Conservation (phyloP, 805 yeast genomes). For the Debaryomyces hansenii region DNA sequence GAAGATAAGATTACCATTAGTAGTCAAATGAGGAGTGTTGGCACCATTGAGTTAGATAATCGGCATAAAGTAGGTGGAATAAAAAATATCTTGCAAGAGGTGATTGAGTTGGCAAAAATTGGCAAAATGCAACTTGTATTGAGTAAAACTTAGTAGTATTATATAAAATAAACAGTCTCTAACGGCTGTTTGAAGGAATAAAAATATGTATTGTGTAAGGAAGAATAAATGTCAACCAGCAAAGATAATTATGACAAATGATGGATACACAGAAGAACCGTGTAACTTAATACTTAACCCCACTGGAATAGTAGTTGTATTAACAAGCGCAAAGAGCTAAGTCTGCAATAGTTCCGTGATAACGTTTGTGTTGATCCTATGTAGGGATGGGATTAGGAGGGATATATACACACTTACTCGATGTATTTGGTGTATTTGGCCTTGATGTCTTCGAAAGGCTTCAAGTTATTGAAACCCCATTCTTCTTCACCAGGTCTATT, state of each 20-base stretch:
- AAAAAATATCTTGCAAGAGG: too few species aligned
- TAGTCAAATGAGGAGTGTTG: too few species aligned
- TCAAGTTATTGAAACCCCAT: slow-evolving; percentile 51
- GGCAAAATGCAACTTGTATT: neutral
- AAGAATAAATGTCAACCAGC: neutral
- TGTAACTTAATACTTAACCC: too few species aligned
- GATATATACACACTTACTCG: slow-evolving; percentile 13
- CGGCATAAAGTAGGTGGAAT: too few species aligned
- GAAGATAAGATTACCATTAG: too few species aligned
- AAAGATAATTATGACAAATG: neutral
- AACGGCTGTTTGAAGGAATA: neutral
- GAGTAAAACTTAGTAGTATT: neutral
- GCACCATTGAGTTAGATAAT: too few species aligned
- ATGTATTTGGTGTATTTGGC: slow-evolving; percentile 27
- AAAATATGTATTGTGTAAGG: neutral
- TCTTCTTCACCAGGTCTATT: slow-evolving; percentile 58
- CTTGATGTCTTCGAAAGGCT: slow-evolving; percentile 51
- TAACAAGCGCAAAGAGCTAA: too few species aligned
- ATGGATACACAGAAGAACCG: too few species aligned
- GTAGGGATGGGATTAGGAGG: too few species aligned
- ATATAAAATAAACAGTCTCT: neutral
- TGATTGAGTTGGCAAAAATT: neutral
- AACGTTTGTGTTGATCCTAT: too few species aligned
- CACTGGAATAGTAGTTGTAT: too few species aligned
- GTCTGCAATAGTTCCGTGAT: too few species aligned